These are phyloP conservation scores for Malassezia sp. DNA, from an alignment of 1,284 basidiomycete genomes.

Conservation along the genomic window DNA sequence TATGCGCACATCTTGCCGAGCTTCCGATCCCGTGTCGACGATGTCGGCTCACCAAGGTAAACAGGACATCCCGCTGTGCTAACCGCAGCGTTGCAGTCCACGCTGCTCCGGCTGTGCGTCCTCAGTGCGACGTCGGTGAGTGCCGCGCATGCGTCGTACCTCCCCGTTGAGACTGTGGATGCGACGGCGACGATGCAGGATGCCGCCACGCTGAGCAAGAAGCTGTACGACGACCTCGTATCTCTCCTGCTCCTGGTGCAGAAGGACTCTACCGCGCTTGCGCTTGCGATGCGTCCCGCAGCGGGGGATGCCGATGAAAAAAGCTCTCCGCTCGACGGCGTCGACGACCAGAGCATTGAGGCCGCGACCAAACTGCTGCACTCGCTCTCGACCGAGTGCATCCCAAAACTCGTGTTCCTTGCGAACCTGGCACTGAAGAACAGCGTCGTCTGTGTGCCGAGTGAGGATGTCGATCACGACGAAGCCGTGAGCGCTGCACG, in stretches of 20 bases:
- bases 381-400: slow-evolving; percentile 24
- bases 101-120: slow-evolving; percentile 32
- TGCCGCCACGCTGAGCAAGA: slow-evolving; percentile 17
- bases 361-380: slow-evolving; percentile 26
- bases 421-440: slow-evolving; percentile 32
- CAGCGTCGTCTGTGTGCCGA: slow-evolving; percentile 6
- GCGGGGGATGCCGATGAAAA: neutral
- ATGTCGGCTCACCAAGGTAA: neutral
- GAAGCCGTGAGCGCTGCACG: slow-evolving; percentile 18
- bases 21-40: neutral
- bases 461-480: slow-evolving; percentile 4
- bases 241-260: slow-evolving; percentile 22
- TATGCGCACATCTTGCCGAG: no score
- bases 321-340: slow-evolving; percentile 19
- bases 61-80: neutral
- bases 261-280: slow-evolving; percentile 27
- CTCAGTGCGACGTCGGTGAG: slow-evolving; percentile 35
- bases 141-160: slow-evolving; percentile 20
- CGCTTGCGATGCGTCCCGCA: slow-evolving; percentile 28
- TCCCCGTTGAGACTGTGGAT: slow-evolving; percentile 4
- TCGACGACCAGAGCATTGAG: slow-evolving; percentile 26
- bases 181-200: slow-evolving; percentile 12
- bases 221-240: slow-evolving; percentile 24
- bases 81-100: slow-evolving; percentile 24
- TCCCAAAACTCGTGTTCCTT: slow-evolving; percentile 34